These are phyloP conservation scores for Vanrija sp. DNA, from an alignment of 1,284 basidiomycete species.

Conservation along the genomic window DNA sequence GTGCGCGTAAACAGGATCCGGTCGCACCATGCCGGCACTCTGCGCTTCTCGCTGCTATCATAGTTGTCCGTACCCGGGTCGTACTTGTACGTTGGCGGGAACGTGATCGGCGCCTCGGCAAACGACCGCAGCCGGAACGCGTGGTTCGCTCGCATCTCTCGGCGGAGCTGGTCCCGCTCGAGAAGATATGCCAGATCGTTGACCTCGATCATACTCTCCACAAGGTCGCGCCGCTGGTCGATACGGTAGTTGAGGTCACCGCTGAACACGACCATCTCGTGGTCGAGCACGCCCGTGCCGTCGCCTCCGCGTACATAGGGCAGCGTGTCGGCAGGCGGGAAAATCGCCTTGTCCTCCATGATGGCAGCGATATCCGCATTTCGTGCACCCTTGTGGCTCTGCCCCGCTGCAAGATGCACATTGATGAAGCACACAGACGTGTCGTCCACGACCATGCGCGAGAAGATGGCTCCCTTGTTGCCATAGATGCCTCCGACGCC, in stretches of 20 bases:
- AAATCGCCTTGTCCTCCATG: conserved; percentile 71
- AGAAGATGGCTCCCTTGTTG: conserved; percentile 93
- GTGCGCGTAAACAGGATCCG: conserved; percentile 75
- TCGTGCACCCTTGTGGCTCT: conserved; percentile 71
- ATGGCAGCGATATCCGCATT: conserved; percentile 83
- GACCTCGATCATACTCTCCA: conserved; percentile 63
- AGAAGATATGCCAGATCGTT: conserved; percentile 65
- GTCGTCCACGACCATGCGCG: conserved; percentile 85
- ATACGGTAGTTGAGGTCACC: conserved; percentile 72
- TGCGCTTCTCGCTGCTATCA: conserved; percentile 81
- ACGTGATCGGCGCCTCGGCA: conserved; percentile 73
- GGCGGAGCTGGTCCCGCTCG: conserved; percentile 80
- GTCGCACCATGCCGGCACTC: conserved; percentile 95
- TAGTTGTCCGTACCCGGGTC: conserved; percentile 72
- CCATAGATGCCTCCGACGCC: conserved; percentile 91
- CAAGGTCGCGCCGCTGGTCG: conserved; percentile 78
- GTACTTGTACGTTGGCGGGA: conserved; percentile 94
- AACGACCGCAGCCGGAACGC: conserved; percentile 80
- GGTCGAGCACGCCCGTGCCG: conserved; percentile 89
- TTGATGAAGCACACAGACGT: conserved; percentile 92
- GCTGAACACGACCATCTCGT: conserved; percentile 86
- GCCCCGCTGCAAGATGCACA: conserved; percentile 92
- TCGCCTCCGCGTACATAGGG: conserved; percentile 86
- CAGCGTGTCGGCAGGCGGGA: conserved; percentile 57
- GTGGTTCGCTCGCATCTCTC: conserved; percentile 81